Evolutionary conservation across 2,329 filamentous ascomycete genomes (phyloP).

Genomic region (Coleophoma cylindrospora): DNA sequence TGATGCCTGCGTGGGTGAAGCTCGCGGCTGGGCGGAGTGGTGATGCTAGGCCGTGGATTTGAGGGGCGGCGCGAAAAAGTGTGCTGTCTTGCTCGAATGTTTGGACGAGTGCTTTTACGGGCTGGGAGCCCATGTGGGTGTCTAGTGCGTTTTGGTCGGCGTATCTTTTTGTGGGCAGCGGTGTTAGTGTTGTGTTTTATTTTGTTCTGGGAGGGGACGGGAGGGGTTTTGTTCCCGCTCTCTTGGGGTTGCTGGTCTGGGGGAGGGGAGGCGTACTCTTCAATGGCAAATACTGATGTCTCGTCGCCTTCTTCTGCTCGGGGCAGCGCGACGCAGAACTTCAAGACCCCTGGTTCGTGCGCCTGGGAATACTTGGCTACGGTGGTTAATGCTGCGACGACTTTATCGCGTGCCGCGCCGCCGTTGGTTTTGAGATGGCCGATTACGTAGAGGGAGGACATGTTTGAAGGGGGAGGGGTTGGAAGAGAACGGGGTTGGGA

Average conservation of each 20-base stretch:
- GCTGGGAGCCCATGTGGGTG: background rate
- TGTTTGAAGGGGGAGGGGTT: background rate
- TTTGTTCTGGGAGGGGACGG: too few relatives aligned
- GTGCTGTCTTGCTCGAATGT: background rate
- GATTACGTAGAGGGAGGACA: background rate
- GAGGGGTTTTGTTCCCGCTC: background rate
- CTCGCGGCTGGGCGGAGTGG: background rate
- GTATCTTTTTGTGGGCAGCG: background rate
- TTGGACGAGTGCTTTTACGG: background rate
- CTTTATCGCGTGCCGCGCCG: background rate
- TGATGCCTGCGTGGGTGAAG: background rate
- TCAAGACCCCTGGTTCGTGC: background rate
- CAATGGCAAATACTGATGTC: slow-evolving; percentile 1
- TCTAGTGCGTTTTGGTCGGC: background rate
- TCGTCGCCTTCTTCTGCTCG: background rate
- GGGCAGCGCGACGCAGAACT: background rate
- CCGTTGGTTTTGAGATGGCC: background rate
- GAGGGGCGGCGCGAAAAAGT: background rate
- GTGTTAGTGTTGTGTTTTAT: background rate
- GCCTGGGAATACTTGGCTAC: background rate
- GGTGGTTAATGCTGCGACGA: background rate
- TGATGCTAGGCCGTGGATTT: background rate
- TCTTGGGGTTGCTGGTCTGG: too few relatives aligned
- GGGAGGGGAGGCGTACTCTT: background rate
- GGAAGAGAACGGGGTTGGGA: too few relatives aligned